A percentile compares a stretch with the other conserved stretches of the same genome.
These are phyloP conservation scores for Desmodesmus armatus DNA, from an alignment of 139 green algal species.

Conservation along the genomic window DNA sequence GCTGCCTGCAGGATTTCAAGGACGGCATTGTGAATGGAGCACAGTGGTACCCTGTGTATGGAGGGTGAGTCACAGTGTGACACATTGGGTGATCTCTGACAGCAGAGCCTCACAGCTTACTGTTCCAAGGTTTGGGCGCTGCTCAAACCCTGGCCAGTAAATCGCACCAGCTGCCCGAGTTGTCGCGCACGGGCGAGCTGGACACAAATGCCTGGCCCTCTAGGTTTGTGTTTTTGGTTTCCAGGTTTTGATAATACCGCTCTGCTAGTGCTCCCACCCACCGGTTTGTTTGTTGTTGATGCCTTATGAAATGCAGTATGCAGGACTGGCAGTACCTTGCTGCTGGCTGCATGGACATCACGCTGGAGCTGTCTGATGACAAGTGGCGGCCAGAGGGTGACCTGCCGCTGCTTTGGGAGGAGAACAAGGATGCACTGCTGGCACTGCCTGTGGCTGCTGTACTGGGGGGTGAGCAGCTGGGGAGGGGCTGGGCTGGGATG, in stretches of 20 bases:
- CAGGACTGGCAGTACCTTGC: slow-evolving; percentile 91
- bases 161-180: too few relatives aligned
- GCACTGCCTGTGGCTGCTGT: slow-evolving; percentile 60
- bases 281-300: slow-evolving; percentile 79
- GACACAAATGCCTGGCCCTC: not conserved
- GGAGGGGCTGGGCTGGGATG: too few relatives aligned
- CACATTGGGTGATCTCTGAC: too few relatives aligned
- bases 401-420: slow-evolving; percentile 70
- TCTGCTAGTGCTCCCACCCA: slow-evolving; percentile 37
- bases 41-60: slow-evolving; percentile 93
- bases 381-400: slow-evolving; percentile 76
- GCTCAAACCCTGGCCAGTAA: too few relatives aligned
- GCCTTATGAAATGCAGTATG: too few relatives aligned
- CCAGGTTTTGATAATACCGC: not conserved
- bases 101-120: too few relatives aligned
- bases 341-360: slow-evolving; percentile 84
- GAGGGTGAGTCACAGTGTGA: too few relatives aligned
- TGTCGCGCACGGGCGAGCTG: too few relatives aligned
- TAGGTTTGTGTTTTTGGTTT: not conserved
- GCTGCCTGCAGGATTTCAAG: slow-evolving; percentile 72
- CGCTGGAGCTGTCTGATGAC: slow-evolving; percentile 84
- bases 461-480: slow-evolving; percentile 60
- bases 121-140: too few relatives aligned
- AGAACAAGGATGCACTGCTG: slow-evolving; percentile 79
- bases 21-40: slow-evolving; percentile 93